These are phyloP conservation scores for Arabis alpina DNA, from an alignment of 345 rosid species.

Conservation along the genomic window DNA sequence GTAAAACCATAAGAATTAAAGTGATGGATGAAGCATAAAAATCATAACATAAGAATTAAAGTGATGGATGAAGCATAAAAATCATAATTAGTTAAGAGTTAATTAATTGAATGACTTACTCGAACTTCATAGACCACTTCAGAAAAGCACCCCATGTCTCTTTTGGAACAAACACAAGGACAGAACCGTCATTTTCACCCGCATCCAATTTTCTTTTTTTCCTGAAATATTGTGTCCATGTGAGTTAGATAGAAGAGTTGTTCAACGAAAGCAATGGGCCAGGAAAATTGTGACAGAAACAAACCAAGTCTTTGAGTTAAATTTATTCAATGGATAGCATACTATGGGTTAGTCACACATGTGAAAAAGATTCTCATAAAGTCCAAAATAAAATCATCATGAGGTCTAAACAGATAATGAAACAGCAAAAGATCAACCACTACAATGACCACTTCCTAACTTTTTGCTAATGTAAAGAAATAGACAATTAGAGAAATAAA, in stretches of 20 bases:
- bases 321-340: background rate
- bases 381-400: conserved; percentile 35
- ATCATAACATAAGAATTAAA: too few species aligned
- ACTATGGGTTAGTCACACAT: conserved; percentile 30
- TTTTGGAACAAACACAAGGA: too few species aligned
- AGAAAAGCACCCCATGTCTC: too few species aligned
- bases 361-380: conserved; percentile 33
- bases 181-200: too few species aligned
- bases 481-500: conserved; percentile 2
- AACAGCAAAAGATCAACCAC: conserved; percentile 43
- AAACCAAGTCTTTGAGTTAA: conserved; percentile 1
- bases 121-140: too few species aligned
- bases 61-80: too few species aligned
- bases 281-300: conserved; percentile 39
- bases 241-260: conserved; percentile 25
- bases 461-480: conserved; percentile 12
- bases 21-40: too few species aligned
- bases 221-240: too few species aligned
- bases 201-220: too few species aligned
- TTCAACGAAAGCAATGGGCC: conserved; percentile 42
- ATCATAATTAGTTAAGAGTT: too few species aligned
- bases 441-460: conserved; percentile 36
- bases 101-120: too few species aligned
- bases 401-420: conserved; percentile 38
- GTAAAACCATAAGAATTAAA: too few species aligned